phyloP scores from a whole-genome alignment of 805 yeast genomes.

The Wickerhamomyces mucosus region DNA sequence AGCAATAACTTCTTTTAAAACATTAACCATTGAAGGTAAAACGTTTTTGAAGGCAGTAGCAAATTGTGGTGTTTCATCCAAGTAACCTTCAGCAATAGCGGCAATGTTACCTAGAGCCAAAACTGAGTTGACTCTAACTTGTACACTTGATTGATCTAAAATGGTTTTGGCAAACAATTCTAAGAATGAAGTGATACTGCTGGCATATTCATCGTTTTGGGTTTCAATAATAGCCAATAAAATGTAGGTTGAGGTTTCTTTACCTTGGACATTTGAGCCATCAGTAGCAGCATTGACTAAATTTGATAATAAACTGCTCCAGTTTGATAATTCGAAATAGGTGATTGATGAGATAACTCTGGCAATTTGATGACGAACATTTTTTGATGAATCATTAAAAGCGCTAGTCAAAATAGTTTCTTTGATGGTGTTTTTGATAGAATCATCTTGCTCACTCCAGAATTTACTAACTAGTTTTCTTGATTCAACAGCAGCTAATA shows the following conservation, averaged over 20 bases:
- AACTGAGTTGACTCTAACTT: conserved; percentile 75
- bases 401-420: conserved; percentile 59
- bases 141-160: conserved; percentile 47
- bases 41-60: conserved; percentile 48
- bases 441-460: conserved; percentile 45
- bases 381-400: conserved; percentile 49
- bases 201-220: conserved; percentile 45
- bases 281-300: conserved; percentile 61
- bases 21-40: conserved; percentile 74
- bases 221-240: conserved; percentile 72
- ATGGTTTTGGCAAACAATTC: conserved; percentile 62
- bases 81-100: conserved; percentile 53
- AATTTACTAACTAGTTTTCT: conserved; percentile 67
- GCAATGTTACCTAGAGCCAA: conserved; percentile 66
- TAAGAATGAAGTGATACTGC: conserved; percentile 58
- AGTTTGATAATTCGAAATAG: conserved; percentile 61
- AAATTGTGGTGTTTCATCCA: conserved; percentile 35
- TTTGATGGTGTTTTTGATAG: conserved; percentile 52
- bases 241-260: conserved; percentile 80
- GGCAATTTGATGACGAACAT: conserved; percentile 81
- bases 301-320: conserved; percentile 71
- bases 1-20: conserved; percentile 63
- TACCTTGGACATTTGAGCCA: conserved; percentile 36
- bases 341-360: conserved; percentile 86
- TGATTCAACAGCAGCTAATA: conserved; percentile 94